phyloP scores from a whole-genome alignment of 1,139 yeast genomes.

The Zygosaccharomyces sapae region DNA sequence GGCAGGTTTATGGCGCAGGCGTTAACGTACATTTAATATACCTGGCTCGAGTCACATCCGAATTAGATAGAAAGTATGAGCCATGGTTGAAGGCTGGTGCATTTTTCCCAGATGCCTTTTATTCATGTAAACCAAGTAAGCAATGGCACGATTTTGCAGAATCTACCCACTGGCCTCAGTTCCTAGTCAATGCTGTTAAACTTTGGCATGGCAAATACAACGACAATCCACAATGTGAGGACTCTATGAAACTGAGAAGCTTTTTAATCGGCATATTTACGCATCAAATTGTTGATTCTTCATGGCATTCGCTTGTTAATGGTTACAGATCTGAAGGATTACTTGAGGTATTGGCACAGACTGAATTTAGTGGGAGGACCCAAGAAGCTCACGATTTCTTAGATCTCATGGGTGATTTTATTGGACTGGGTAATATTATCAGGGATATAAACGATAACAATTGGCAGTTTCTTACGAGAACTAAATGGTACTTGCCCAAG shows the following conservation, averaged over 20 bases:
- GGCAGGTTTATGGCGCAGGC: constrained; percentile 19
- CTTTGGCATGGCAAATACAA: constrained; percentile 39
- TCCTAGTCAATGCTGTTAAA: constrained; percentile 43
- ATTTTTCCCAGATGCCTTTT: constrained; percentile 61
- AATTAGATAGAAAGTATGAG: constrained; percentile 14
- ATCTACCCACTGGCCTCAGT: constrained; percentile 63
- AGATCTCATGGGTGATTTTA: constrained; percentile 58
- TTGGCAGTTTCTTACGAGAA: constrained; percentile 32
- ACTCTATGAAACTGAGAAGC: constrained; percentile 40
- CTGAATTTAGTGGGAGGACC: constrained; percentile 48
- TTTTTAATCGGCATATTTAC: constrained; percentile 51
- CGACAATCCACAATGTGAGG: constrained; percentile 20
- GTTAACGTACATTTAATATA: constrained; percentile 42
- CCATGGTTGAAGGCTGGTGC: constrained; percentile 47
- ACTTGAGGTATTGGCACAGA: constrained; percentile 42
- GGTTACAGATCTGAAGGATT: constrained; percentile 44
- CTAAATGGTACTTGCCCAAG: constrained; percentile 45
- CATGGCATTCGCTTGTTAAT: constrained; percentile 59
- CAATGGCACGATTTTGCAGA: constrained; percentile 48
- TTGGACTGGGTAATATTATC: constrained; percentile 41
- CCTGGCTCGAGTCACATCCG: constrained; percentile 38
- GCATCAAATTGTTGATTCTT: constrained; percentile 56
- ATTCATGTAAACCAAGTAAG: constrained; percentile 42
- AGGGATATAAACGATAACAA: constrained; percentile 26
- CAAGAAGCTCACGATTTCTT: constrained; percentile 47